Conservation (phyloP, 1,139 yeast genomes). For the Lodderomyces theae region DNA sequence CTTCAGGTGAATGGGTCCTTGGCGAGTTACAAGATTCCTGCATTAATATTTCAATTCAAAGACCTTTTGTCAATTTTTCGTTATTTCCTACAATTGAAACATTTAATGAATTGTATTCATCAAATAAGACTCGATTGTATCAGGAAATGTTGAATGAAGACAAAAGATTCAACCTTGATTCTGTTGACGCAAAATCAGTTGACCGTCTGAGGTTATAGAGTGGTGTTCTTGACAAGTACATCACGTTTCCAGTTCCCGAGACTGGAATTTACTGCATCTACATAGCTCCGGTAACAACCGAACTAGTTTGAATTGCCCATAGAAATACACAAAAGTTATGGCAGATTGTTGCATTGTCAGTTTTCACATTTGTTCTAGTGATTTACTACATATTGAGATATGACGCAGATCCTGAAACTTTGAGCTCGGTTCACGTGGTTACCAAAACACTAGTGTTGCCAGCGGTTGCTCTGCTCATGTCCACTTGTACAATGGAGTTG, state of each 20-base stretch:
- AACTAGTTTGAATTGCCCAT: constrained; percentile 23
- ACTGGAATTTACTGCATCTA: constrained; percentile 38
- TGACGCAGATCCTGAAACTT: constrained; percentile 28
- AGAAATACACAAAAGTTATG: constrained; percentile 24
- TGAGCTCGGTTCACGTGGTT: constrained; percentile 34
- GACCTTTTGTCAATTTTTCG: constrained; percentile 24
- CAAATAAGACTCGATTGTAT: constrained; percentile 15
- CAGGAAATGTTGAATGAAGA: constrained; percentile 11
- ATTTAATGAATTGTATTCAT: constrained; percentile 14
- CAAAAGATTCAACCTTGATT: constrained; percentile 10
- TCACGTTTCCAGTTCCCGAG: constrained; percentile 17
- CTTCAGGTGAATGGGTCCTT: constrained; percentile 3
- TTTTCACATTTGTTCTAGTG: constrained; percentile 21
- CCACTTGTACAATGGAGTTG: constrained; percentile 12
- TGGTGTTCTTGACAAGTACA: constrained; percentile 11
- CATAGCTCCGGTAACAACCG: constrained; percentile 25
- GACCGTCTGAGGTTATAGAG: constrained; percentile 11
- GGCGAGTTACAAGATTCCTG: constrained; percentile 17
- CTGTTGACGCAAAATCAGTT: constrained; percentile 5
- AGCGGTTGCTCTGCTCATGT: constrained; percentile 26
- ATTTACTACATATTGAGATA: constrained; percentile 28
- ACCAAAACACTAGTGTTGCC: constrained; percentile 32
- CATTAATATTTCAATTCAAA: constrained; percentile 24
- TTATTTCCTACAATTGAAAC: constrained; percentile 20
- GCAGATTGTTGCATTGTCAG: constrained; percentile 26